These are phyloP conservation scores for Colletotrichum sp. DNA, from an alignment of 2,329 filamentous ascomycete genomes.

Conservation along the genomic window DNA sequence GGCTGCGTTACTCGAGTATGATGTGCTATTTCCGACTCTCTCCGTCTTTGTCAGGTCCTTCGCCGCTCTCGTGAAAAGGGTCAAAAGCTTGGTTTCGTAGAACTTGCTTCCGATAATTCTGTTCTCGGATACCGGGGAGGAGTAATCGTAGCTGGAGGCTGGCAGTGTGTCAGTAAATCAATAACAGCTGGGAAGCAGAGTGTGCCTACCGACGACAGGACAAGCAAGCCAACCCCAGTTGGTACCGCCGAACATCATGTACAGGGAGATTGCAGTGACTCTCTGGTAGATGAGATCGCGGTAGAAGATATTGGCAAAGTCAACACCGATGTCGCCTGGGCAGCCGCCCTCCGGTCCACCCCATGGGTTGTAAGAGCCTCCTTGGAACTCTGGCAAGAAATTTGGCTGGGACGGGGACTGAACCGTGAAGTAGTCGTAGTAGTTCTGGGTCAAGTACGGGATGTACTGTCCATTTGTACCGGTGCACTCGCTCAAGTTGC, in stretches of 20 bases:
- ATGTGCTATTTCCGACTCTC: slow-evolving; percentile 46
- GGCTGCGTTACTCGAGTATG: slow-evolving; percentile 54
- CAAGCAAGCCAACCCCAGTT: slow-evolving; percentile 66
- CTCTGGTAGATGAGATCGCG: slow-evolving; percentile 65
- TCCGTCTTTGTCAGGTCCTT: slow-evolving; percentile 62
- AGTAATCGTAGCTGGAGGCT: slow-evolving; percentile 68
- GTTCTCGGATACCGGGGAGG: slow-evolving; percentile 64
- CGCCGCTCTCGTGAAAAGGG: slow-evolving; percentile 62
- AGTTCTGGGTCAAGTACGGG: slow-evolving; percentile 31
- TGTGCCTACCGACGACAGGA: slow-evolving; percentile 47
- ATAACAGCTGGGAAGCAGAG: neutral
- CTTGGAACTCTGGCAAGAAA: slow-evolving; percentile 66
- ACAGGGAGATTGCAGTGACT: slow-evolving; percentile 64
- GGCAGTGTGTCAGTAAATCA: neutral
- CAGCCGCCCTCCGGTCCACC: slow-evolving; percentile 63
- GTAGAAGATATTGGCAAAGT: slow-evolving; percentile 70
- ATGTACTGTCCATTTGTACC: slow-evolving; percentile 64
- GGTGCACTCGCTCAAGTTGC: slow-evolving; percentile 65
- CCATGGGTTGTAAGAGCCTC: slow-evolving; percentile 67
- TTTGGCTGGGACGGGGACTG: slow-evolving; percentile 49
- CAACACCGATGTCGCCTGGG: slow-evolving; percentile 56
- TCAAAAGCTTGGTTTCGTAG: slow-evolving; percentile 67
- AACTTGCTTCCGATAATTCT: slow-evolving; percentile 63
- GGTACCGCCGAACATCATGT: slow-evolving; percentile 70
- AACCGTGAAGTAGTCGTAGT: slow-evolving; percentile 28